These are phyloP conservation scores for Allomyces macrogynus DNA, from an alignment of 192 early-diverging fungal species.

Conservation along the genomic window DNA sequence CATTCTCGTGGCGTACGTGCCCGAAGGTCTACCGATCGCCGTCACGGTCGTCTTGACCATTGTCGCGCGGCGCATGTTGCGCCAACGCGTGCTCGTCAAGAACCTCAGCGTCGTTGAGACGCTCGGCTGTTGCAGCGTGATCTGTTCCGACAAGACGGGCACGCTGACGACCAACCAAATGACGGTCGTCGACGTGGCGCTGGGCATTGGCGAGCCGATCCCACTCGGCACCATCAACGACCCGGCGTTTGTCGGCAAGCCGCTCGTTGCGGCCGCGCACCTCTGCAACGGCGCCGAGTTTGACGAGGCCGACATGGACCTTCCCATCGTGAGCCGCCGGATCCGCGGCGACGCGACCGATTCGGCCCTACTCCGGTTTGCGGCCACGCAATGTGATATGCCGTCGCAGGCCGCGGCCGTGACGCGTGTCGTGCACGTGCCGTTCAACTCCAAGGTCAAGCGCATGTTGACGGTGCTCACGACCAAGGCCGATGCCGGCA, in stretches of 20 bases:
- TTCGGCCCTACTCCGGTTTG: conserved; percentile 52
- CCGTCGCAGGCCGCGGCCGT: conserved; percentile 5
- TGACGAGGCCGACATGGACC: conserved; percentile 18
- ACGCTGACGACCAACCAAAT: conserved; percentile 68
- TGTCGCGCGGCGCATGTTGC: conserved; percentile 54
- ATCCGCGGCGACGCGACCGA: conserved; percentile 74
- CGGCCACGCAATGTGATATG: conserved; percentile 16
- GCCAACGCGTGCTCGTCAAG: conserved; percentile 50
- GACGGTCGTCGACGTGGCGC: conserved; percentile 25
- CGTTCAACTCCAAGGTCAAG: conserved; percentile 56
- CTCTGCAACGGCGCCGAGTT: conserved; percentile 53
- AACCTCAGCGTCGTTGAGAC: conserved; percentile 74
- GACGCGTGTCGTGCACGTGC: conserved; percentile 26
- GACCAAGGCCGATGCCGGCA: conserved; percentile 8
- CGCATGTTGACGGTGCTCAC: conserved; percentile 33
- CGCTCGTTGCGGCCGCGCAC: conserved; percentile 10
- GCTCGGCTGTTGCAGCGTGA: conserved; percentile 52
- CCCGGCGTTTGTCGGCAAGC: not conserved
- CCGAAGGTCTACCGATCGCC: conserved; percentile 58
- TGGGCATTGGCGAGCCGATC: conserved; percentile 16
- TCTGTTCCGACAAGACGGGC: conserved; percentile 81
- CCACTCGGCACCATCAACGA: conserved; percentile 1
- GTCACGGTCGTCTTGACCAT: conserved; percentile 55
- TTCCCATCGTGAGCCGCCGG: conserved; percentile 32
- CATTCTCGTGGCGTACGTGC: conserved; percentile 54